These are phyloP conservation scores for Dendrobium catenatum DNA, from an alignment of 106 monocot species.

Conservation along the genomic window DNA sequence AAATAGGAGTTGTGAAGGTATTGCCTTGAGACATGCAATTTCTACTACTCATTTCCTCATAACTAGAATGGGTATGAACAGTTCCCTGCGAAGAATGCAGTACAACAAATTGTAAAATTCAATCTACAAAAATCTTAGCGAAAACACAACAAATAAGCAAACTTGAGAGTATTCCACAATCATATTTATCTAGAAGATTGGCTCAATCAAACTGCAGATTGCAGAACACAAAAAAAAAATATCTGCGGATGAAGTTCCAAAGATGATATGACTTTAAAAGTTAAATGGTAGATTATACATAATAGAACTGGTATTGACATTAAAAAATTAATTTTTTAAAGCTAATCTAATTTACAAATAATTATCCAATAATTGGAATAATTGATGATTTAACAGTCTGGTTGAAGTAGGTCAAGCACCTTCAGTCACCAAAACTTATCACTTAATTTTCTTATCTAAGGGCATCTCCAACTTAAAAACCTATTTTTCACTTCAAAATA, in stretches of 20 bases:
- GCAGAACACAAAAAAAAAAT: neutral
- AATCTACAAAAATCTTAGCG: neutral
- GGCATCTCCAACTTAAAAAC: too few species aligned
- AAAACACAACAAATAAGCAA: neutral
- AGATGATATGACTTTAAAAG: neutral
- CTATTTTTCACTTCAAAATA: too few species aligned
- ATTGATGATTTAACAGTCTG: too few species aligned
- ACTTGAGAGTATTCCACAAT: neutral
- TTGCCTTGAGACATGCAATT: slow-evolving; percentile 14
- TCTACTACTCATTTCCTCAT: slow-evolving; percentile 7
- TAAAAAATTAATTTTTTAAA: too few species aligned
- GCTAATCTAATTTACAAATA: too few species aligned
- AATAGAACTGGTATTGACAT: too few species aligned
- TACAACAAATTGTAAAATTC: neutral
- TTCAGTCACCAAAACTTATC: too few species aligned
- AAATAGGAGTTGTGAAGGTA: slow-evolving; percentile 43
- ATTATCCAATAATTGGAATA: too few species aligned
- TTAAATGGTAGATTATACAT: neutral
- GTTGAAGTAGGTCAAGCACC: too few species aligned
- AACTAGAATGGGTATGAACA: slow-evolving; percentile 1
- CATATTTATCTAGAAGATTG: neutral
- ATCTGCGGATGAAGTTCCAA: neutral
- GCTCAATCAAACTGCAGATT: neutral
- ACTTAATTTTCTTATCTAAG: too few species aligned
- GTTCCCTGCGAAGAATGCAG: slow-evolving; percentile 10